phyloP scores from a whole-genome alignment of 164 flowering plant genomes.

The Paratinospora sagittata region DNA sequence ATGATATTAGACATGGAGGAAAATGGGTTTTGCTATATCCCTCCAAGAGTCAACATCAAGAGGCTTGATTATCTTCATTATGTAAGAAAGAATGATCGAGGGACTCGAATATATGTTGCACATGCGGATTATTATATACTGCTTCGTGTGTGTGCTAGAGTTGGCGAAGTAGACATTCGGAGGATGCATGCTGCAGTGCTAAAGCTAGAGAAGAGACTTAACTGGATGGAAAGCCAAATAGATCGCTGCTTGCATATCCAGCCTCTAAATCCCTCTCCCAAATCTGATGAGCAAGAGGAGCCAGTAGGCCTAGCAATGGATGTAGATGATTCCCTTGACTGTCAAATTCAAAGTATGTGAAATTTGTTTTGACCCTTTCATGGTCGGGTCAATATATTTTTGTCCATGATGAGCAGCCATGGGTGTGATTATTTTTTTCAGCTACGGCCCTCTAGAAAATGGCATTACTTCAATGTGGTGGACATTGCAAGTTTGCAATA shows the following conservation, averaged over 20 bases:
- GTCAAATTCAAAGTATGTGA: background rate
- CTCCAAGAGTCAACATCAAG: constrained; percentile 53
- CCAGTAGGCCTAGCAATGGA: constrained; percentile 1
- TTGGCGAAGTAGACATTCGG: constrained; percentile 57
- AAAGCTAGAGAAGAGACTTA: constrained; percentile 59
- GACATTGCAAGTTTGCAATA: background rate
- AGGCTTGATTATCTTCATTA: constrained; percentile 52
- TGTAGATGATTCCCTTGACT: constrained; percentile 16
- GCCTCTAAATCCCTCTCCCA: constrained; percentile 11
- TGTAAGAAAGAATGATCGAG: constrained; percentile 42
- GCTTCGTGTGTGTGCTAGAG: constrained; percentile 71
- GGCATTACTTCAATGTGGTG: background rate
- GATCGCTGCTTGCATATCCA: constrained; percentile 33
- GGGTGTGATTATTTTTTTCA: background rate
- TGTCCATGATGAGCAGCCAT: background rate
- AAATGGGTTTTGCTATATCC: constrained; percentile 55
- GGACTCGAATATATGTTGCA: constrained; percentile 45
- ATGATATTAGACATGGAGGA: constrained; percentile 74
- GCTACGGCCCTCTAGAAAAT: background rate
- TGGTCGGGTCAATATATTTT: background rate
- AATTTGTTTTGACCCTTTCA: too few relatives aligned
- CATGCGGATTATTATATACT: constrained; percentile 90
- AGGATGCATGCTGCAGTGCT: constrained; percentile 57
- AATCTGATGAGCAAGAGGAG: constrained; percentile 18
- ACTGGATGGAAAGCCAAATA: constrained; percentile 53